Conservation (phyloP, 768 basidiomycete genomes). For the Tulasnella sp. region DNA sequence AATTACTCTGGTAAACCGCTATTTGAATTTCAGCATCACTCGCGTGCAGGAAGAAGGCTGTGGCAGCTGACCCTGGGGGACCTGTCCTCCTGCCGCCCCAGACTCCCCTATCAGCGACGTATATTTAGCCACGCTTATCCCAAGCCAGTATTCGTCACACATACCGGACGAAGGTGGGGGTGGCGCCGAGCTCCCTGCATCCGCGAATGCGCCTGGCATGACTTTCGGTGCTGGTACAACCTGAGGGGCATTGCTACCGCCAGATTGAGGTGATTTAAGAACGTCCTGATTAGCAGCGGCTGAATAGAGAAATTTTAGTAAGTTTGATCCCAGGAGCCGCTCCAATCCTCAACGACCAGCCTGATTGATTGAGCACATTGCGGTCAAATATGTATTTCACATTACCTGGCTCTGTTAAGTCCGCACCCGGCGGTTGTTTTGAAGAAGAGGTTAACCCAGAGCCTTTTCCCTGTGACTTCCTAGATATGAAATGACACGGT, state of each 20-base stretch:
- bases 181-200: background rate
- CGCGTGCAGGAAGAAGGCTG: background rate
- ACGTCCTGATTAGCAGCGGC: background rate
- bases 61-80: background rate
- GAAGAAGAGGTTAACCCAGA: too few species aligned
- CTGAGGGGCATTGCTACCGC: background rate
- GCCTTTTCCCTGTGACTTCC: too few species aligned
- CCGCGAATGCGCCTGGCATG: background rate
- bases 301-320: too few species aligned
- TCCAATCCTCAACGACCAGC: too few species aligned
- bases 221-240: background rate
- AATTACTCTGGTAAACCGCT: background rate
- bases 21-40: background rate
- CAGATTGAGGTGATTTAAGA: background rate
- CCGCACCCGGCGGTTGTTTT: too few species aligned
- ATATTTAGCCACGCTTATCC: background rate
- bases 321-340: too few species aligned
- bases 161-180: background rate
- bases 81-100: background rate
- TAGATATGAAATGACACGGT: too few species aligned
- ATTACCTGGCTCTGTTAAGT: too few species aligned
- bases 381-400: too few species aligned
- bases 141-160: background rate
- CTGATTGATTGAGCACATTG: too few species aligned
- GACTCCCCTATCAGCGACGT: background rate